These are phyloP conservation scores for Rubus parviflorus DNA, from an alignment of 306 rosid species.

Conservation along the genomic window DNA sequence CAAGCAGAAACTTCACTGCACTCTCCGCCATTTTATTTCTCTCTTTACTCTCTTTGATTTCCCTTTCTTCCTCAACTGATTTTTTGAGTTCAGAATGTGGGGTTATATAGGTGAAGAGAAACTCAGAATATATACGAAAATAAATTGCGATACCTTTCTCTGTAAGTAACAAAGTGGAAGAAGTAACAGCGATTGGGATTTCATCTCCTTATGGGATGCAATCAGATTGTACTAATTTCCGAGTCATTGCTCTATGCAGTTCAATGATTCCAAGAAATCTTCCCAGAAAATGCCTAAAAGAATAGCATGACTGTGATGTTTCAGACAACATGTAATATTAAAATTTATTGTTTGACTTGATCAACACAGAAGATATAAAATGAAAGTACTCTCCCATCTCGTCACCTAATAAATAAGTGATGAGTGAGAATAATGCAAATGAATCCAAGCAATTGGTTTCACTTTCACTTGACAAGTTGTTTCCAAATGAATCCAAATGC, in stretches of 20 bases:
- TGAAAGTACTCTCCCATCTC: background rate
- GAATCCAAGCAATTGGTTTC: background rate
- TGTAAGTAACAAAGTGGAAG: background rate
- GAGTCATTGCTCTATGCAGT: background rate
- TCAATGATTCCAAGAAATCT: background rate
- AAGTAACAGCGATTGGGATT: conserved; percentile 25
- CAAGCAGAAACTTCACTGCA: conserved; percentile 41
- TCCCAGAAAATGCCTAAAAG: background rate
- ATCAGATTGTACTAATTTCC: background rate
- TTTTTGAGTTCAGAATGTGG: background rate
- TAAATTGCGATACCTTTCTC: background rate
- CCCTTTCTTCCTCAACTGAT: background rate
- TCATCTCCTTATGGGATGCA: background rate
- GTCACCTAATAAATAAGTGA: too few species aligned
- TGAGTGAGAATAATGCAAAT: too few species aligned
- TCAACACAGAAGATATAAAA: background rate
- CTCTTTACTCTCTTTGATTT: background rate
- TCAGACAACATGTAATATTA: background rate
- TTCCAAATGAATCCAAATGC: background rate
- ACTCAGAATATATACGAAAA: background rate
- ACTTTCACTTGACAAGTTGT: background rate
- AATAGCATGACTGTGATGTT: background rate
- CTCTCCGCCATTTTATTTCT: conserved; percentile 49
- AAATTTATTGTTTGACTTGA: background rate
- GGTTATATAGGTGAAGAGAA: background rate